Evolutionary conservation across 768 basidiomycete species (phyloP), one percentile per base, ranked within the genome.

Genomic region (Rhodotorula paludigena): DNA sequence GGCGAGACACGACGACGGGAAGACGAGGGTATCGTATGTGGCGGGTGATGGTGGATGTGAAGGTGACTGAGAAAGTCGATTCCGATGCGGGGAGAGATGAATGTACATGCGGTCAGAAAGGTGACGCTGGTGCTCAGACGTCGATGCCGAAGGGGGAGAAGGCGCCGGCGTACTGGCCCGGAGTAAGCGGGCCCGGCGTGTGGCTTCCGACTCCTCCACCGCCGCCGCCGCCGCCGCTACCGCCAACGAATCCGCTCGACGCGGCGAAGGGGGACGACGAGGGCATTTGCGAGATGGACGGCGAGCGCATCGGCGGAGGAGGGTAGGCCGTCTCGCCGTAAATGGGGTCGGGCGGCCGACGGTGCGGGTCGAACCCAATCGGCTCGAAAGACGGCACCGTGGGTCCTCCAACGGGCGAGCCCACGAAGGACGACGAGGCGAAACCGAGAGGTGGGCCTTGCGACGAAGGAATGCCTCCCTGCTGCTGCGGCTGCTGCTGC

Each of bases 311-410:
- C n/a, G n/a, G 57, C 47, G 38, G 7, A 48, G 39, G 41, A 45
- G 42, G 25, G 51, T 38, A 53, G 14, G 41, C 41, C 23, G 41
- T 35, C 15, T 58, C 57, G 51, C 62, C 62, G 58, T 63, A 68
- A 33, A 60, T 60, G 1, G 67, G 67, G 39, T 68, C 67, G 45
- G 67, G 67, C 25, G 57, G 58, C 32, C 67, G 67, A 15, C 67
- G 67, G 51, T 68, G 57, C 32, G 61, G 35, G 36, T 68, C 66
- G 56, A 45, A 54, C 20, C 38, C 38, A 21, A 42, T 14, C 25
- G 33, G 9, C 18, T 55, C 61, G 53, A 38, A 54, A 7, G 36
- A 15, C 14, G 48, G 15, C 25, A n/a, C 28, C 25, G 48, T 28
- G 14, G 47, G 44, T 7, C 44, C 44, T 20, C 44, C 44, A 18